These are phyloP conservation scores for Massarina eburnea DNA, from an alignment of 2,329 filamentous ascomycete genomes.

Conservation along the genomic window DNA sequence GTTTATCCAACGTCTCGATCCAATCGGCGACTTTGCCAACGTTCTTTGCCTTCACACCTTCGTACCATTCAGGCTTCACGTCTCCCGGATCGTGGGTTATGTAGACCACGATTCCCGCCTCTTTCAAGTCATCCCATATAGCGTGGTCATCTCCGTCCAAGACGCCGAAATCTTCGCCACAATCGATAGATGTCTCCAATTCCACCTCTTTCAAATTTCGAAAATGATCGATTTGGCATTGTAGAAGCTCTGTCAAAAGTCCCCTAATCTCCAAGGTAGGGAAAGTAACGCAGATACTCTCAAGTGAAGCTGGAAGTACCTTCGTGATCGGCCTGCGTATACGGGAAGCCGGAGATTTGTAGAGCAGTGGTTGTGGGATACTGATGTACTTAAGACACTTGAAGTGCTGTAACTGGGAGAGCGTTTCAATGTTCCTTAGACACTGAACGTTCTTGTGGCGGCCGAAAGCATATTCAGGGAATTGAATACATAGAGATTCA, in stretches of 20 bases:
- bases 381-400: background rate
- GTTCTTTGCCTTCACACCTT: background rate
- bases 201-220: background rate
- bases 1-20: background rate
- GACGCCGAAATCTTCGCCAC: background rate
- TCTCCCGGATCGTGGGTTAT: background rate
- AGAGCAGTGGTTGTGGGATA: background rate
- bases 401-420: background rate
- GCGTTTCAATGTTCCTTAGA: background rate
- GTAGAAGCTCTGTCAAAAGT: background rate
- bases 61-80: background rate
- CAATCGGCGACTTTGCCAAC: background rate
- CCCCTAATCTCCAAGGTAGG: background rate
- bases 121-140: background rate
- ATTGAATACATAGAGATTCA: background rate
- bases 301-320: background rate
- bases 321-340: background rate
- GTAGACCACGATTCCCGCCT: background rate
- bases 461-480: background rate
- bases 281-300: background rate
- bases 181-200: background rate
- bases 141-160: background rate
- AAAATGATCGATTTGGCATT: background rate
- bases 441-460: background rate
- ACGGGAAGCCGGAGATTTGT: background rate